These are phyloP conservation scores for Acanthochlamys bracteata DNA, from an alignment of 106 monocot species.

Conservation along the genomic window DNA sequence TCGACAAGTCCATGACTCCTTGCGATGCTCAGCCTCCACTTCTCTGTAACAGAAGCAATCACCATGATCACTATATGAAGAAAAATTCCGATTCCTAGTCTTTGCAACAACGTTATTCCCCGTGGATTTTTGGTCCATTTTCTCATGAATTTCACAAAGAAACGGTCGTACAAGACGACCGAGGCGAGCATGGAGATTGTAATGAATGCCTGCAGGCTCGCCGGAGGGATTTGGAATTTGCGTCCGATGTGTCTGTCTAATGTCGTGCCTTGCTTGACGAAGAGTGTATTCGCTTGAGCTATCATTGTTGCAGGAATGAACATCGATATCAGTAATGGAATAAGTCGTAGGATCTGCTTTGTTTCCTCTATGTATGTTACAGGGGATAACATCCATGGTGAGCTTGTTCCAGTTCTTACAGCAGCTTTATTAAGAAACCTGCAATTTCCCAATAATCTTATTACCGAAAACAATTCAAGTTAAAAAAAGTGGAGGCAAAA, in stretches of 20 bases:
- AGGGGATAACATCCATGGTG: constrained; percentile 23
- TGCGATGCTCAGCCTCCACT: not conserved
- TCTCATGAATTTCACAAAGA: constrained; percentile 8
- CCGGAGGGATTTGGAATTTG: constrained; percentile 26
- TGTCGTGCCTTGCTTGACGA: constrained; percentile 24
- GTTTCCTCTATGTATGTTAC: constrained; percentile 40
- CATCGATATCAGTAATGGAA: constrained; percentile 9
- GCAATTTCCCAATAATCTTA: not conserved
- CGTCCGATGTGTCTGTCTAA: constrained; percentile 14
- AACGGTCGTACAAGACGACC: constrained; percentile 17
- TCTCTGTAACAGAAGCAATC: constrained; percentile 10
- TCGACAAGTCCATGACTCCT: constrained; percentile 8
- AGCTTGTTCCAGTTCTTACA: constrained; percentile 3
- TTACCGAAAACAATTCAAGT: too few species aligned
- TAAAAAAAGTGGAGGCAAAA: too few species aligned
- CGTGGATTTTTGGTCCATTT: constrained; percentile 18
- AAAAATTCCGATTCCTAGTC: constrained; percentile 13
- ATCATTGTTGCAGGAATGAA: constrained; percentile 18
- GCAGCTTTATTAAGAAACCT: constrained; percentile 34
- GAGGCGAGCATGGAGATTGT: constrained; percentile 18
- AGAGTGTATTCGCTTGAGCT: constrained; percentile 25
- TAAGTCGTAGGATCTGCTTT: constrained; percentile 24
- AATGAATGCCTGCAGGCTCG: constrained; percentile 11
- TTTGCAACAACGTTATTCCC: constrained; percentile 12
- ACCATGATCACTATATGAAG: constrained; percentile 7